These are phyloP conservation scores for Paecilomyces sp. DNA, from an alignment of 2,329 filamentous ascomycete species.

Conservation along the genomic window DNA sequence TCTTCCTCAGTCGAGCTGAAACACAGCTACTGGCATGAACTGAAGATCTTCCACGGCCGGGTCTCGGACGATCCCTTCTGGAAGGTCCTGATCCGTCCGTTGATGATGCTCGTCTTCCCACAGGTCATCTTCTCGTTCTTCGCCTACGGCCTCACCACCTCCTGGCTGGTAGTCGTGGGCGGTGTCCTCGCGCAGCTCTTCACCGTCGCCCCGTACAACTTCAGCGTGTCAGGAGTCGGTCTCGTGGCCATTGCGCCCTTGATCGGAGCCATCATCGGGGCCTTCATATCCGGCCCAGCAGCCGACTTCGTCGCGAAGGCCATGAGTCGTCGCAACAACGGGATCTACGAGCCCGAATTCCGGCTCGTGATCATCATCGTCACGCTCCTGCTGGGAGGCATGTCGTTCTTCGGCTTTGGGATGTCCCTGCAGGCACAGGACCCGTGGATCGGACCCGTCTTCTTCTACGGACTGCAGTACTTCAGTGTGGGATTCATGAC, in stretches of 20 bases:
- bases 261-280: background rate
- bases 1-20: conserved; percentile 6
- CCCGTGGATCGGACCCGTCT: conserved; percentile 4
- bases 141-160: conserved; percentile 15
- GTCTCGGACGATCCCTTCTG: conserved; percentile 11
- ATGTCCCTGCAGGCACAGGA: conserved; percentile 9
- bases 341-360: conserved; percentile 4
- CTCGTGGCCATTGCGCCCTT: background rate
- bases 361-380: conserved; percentile 14
- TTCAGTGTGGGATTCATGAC: conserved; percentile 6
- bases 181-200: conserved; percentile 20
- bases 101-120: conserved; percentile 24
- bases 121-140: conserved; percentile 20
- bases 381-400: conserved; percentile 12
- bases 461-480: conserved; percentile 6
- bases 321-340: background rate
- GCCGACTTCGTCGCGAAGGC: background rate
- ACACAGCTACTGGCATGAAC: conserved; percentile 11
- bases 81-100: conserved; percentile 19
- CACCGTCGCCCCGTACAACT: conserved; percentile 20
- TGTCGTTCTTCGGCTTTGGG: conserved; percentile 14
- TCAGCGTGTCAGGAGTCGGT: conserved; percentile 17
- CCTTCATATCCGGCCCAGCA: background rate
- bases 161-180: conserved; percentile 19
- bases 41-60: conserved; percentile 11